Evolutionary conservation across 345 rosid species (phyloP), one percentile per base, ranked within the genome.

Genomic region (Erodium maritimum): DNA sequence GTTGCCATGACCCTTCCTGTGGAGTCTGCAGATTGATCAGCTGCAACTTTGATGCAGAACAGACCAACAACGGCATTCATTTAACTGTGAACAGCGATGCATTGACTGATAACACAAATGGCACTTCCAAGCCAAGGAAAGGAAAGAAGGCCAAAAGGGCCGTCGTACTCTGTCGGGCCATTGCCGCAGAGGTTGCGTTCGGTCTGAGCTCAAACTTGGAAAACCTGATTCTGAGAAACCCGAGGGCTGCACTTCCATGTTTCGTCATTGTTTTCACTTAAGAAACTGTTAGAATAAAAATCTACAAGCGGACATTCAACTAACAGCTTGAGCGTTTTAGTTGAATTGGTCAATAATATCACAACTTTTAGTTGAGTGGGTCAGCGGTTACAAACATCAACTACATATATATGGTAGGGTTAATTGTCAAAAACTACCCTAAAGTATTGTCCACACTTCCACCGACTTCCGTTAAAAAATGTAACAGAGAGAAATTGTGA

Each of bases 231-330:
- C 67, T 76, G 53, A 59, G 56, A 56, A 63, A 77, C 64, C 75
- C 74, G 0, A 37, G 63, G 61, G 84, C 84, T 54, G 55, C 73
- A 20, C 76, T 72, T 55, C 78, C 83, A 16, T 79, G 86, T 61
- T 77, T 83, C 65, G 75, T 71, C 68, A 60, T 75, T 61, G 80
- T 71, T 57, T 71, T 71, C 62, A 48, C 59, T 57, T 79, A 69
- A 29, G 37, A 77, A 55, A 52, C 5, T 0, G 14, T 16, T n/a
- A n/a, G n/a, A n/a, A n/a, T n/a, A n/a, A n/a, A n/a, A n/a, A n/a
- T n/a, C n/a, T n/a, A n/a, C n/a, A n/a, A n/a, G n/a, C n/a, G n/a
- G n/a, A n/a, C n/a, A n/a, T n/a, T n/a, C n/a, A n/a, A n/a, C n/a
- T n/a, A n/a, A n/a, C n/a, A n/a, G n/a, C n/a, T n/a, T n/a, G n/a